Percentiles rank a stretch among this genome's conserved stretches.
Conservation (phyloP, 192 early-diverging fungal species). For the Phlyctochytrium planicorne region DNA sequence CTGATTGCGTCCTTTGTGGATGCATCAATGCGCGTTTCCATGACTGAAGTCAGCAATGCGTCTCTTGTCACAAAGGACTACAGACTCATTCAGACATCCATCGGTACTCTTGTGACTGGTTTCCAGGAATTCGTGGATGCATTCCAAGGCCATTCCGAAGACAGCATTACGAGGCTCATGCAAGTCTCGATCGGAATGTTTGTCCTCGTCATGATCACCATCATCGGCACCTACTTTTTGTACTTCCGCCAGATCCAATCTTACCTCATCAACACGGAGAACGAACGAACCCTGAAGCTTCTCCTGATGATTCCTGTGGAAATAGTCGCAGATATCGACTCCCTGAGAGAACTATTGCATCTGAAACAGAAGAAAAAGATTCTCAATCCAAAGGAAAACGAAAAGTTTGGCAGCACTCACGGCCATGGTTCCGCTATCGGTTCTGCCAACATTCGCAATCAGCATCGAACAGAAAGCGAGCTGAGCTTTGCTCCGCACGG, state of each 20-base stretch:
- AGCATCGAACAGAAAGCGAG: too few relatives aligned
- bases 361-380: conserved; percentile 6
- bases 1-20: conserved; percentile 10
- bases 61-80: not conserved
- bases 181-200: conserved; percentile 10
- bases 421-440: too few relatives aligned
- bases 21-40: not conserved
- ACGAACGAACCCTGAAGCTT: conserved; percentile 28
- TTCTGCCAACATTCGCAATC: too few relatives aligned
- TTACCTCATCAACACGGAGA: conserved; percentile 32
- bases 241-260: conserved; percentile 16
- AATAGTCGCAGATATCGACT: conserved; percentile 33
- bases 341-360: conserved; percentile 25
- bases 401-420: too few relatives aligned
- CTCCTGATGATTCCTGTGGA: conserved; percentile 32
- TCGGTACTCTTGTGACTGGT: not conserved
- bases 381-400: too few relatives aligned
- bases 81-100: not conserved
- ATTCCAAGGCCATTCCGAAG: not conserved
- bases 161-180: not conserved
- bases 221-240: conserved; percentile 17
- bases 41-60: not conserved
- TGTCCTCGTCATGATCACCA: conserved; percentile 5
- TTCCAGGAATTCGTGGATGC: not conserved
- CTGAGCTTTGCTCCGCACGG: too few relatives aligned